Base-by-base conservation (phyloP, 768 basidiomycete genomes). In the Trametes elegans region DNA sequence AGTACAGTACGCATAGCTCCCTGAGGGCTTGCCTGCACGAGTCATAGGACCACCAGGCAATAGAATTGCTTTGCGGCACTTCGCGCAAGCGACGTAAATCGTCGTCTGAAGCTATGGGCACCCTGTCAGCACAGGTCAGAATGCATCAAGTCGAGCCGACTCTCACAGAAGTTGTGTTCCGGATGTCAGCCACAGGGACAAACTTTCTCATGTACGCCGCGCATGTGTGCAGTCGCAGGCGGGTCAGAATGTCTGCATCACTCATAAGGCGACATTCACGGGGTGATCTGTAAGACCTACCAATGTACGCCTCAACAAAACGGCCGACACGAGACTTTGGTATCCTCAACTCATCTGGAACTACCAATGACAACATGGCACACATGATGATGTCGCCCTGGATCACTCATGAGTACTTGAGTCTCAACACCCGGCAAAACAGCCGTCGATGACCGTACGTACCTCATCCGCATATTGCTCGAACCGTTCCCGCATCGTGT, bases 331-430 rank as follows among this genome's bases (percentile, higher is more conserved):
- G 73, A 41, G 63, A 65, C 19, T 68, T 65, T 0, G 73, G 67
- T n/a, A 89, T 66, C 32, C 64, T 60, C 38, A 93, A 71, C 63
- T 90, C 87, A 39, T 74, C 62, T 0, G 78, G 73, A 7, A 84
- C 87, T 18, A 92, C 71, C 1, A 88, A 63, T 3, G 81, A 75
- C 14, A 93, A 65, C 76, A 88, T 81, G 1, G 88, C 82, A 68
- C 89, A 91, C 76, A 84, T 88, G 63, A 91, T 90, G 1, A 90
- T 73, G 62, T 93, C 85, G 13, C 90, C 90, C 86, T 91, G 48
- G 8, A 42, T 23, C 6, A 50, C 24, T 27, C 55, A 59, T 7
- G 32, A 55, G 27, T 39, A 31, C 5, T 28, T 29, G n/a, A n/a
- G n/a, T n/a, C n/a, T 16, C 41, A 21, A 6, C 9, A 8, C 16